Conservation (phyloP, 768 basidiomycete species). For the Boletus reticuloceps region DNA sequence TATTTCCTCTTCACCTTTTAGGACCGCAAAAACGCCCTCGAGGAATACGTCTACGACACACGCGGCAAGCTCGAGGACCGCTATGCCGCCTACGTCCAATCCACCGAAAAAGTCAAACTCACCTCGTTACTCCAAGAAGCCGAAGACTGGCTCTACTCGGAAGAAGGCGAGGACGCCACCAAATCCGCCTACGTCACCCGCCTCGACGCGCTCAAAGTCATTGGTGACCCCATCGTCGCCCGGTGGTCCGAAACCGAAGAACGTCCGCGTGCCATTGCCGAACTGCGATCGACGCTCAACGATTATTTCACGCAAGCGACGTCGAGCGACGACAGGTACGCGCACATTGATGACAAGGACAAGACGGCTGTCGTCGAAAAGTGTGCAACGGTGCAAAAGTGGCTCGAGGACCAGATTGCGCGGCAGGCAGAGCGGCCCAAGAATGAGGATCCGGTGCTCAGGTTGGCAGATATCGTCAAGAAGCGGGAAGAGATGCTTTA, state of each 20-base stretch:
- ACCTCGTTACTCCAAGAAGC: slow-evolving; percentile 67
- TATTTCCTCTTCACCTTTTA: slow-evolving; percentile 25
- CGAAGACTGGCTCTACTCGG: slow-evolving; percentile 97
- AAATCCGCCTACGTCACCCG: slow-evolving; percentile 92
- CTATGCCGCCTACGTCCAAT: slow-evolving; percentile 72
- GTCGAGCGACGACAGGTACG: slow-evolving; percentile 77
- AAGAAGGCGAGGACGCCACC: slow-evolving; percentile 92
- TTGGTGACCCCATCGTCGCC: slow-evolving; percentile 84
- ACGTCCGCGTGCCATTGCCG: slow-evolving; percentile 65
- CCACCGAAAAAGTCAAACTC: slow-evolving; percentile 76
- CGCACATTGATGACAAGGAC: slow-evolving; percentile 90
- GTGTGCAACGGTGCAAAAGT: slow-evolving; percentile 86
- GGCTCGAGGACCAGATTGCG: slow-evolving; percentile 91
- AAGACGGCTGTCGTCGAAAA: slow-evolving; percentile 85
- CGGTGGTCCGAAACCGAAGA: slow-evolving; percentile 85
- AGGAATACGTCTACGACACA: slow-evolving; percentile 98
- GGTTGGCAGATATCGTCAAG: slow-evolving; percentile 79
- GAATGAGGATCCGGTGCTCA: slow-evolving; percentile 85
- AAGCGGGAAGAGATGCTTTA: slow-evolving; percentile 91
- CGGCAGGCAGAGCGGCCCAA: slow-evolving; percentile 87
- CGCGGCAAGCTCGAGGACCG: slow-evolving; percentile 89
- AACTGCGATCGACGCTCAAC: slow-evolving; percentile 87
- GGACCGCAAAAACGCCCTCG: slow-evolving; percentile 98
- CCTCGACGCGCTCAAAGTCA: slow-evolving; percentile 77
- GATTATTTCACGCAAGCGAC: slow-evolving; percentile 82